Conservation (phyloP, 106 monocot genomes). For the Dendrobium catenatum region DNA sequence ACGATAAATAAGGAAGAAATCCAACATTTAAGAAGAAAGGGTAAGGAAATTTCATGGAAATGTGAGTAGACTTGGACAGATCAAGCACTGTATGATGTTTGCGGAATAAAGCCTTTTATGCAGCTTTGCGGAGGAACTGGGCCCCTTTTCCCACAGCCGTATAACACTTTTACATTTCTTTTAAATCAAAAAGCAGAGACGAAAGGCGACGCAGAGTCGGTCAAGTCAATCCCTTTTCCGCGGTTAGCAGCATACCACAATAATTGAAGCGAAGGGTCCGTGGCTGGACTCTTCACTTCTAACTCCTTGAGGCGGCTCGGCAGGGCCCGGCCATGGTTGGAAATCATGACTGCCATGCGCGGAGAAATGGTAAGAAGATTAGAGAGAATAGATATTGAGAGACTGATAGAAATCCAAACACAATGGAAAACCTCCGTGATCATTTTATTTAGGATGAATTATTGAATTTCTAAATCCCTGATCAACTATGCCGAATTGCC, state of each 20-base stretch:
- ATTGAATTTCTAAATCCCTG: too few relatives aligned
- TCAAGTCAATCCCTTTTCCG: background rate
- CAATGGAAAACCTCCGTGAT: too few relatives aligned
- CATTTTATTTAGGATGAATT: too few relatives aligned
- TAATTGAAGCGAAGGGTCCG: background rate
- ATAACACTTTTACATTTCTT: background rate
- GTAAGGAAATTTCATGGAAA: background rate
- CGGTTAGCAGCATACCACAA: background rate
- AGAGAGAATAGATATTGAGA: too few relatives aligned
- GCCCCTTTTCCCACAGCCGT: background rate
- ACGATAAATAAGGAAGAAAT: background rate
- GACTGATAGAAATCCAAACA: too few relatives aligned
- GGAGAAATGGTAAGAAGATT: too few relatives aligned
- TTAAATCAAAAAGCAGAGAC: background rate
- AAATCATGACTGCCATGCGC: background rate
- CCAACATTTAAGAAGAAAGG: background rate
- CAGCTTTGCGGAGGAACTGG: too few relatives aligned
- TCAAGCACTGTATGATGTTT: background rate
- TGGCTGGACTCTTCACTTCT: background rate
- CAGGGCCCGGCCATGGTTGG: background rate
- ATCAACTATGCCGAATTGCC: too few relatives aligned
- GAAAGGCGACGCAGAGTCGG: background rate
- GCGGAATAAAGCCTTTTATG: background rate
- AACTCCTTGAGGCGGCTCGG: background rate
- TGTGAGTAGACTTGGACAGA: background rate